These are phyloP conservation scores for Fusarium sp. DNA, from an alignment of 2,329 filamentous ascomycete species.

Conservation along the genomic window DNA sequence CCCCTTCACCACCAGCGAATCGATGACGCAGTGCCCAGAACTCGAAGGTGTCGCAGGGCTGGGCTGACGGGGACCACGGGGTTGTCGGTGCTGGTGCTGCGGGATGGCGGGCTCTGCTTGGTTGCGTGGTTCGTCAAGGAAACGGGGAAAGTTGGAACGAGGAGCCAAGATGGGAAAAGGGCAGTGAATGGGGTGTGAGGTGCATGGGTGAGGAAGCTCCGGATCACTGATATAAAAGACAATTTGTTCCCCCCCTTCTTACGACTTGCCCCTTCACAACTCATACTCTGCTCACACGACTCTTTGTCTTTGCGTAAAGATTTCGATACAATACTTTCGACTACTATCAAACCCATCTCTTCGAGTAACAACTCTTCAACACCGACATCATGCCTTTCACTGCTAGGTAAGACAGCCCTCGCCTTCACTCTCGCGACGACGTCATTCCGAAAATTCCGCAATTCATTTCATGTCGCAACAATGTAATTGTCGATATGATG, in stretches of 20 bases:
- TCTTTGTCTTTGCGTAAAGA: slow-evolving; percentile 13
- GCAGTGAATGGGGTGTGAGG: slow-evolving; percentile 19
- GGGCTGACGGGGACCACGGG: slow-evolving; percentile 12
- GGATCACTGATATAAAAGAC: slow-evolving; percentile 41
- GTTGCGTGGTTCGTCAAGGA: slow-evolving; percentile 15
- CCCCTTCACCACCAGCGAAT: slow-evolving; percentile 30
- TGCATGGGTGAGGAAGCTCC: slow-evolving; percentile 28
- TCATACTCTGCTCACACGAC: slow-evolving; percentile 15
- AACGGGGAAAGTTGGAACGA: slow-evolving; percentile 39
- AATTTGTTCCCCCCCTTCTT: slow-evolving; percentile 34
- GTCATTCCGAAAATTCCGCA: slow-evolving; percentile 39
- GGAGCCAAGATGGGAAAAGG: slow-evolving; percentile 28
- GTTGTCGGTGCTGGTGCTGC: slow-evolving; percentile 11
- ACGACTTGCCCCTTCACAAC: background rate
- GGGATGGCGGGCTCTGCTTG: slow-evolving; percentile 18
- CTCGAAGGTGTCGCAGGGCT: slow-evolving; percentile 35
- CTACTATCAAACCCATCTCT: slow-evolving; percentile 5
- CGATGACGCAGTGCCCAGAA: slow-evolving; percentile 50
- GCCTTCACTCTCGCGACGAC: slow-evolving; percentile 12
- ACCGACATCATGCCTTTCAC: slow-evolving; percentile 68
- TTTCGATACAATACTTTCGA: slow-evolving; percentile 9
- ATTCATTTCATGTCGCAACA: slow-evolving; percentile 7
- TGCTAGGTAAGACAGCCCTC: slow-evolving; percentile 59
- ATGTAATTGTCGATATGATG: background rate
- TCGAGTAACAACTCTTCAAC: slow-evolving; percentile 29